A percentile compares a stretch with the other conserved stretches of the same genome.
These are phyloP conservation scores for Pythium aphanidermatum DNA, from an alignment of 352 stramenopile genomes.

Conservation along the genomic window DNA sequence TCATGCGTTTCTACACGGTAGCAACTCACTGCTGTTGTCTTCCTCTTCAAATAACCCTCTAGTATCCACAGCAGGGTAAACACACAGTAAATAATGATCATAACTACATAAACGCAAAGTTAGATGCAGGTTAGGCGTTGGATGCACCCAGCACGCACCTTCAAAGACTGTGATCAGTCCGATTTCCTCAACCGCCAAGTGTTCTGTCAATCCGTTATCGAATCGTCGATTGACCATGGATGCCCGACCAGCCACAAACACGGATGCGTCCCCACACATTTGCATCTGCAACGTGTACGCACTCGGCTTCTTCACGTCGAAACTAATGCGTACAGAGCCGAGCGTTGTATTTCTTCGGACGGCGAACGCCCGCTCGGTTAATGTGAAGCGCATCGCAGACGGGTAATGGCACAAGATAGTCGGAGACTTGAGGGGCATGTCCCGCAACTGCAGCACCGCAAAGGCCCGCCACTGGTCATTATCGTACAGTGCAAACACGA, in stretches of 20 bases:
- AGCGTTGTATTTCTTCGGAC: background rate
- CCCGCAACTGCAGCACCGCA: constrained; percentile 46
- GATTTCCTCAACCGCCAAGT: constrained; percentile 56
- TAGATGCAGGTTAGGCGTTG: background rate
- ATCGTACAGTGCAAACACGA: constrained; percentile 58
- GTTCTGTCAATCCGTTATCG: constrained; percentile 44
- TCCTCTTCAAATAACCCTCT: constrained; percentile 33
- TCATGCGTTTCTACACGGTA: too few species aligned
- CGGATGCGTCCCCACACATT: constrained; percentile 41
- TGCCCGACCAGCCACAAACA: constrained; percentile 36
- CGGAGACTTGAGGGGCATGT: constrained; percentile 47
- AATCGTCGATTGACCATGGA: constrained; percentile 56
- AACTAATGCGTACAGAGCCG: constrained; percentile 5
- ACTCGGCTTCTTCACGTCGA: constrained; percentile 39
- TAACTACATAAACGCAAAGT: constrained; percentile 14
- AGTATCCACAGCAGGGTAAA: constrained; percentile 39
- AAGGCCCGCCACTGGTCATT: constrained; percentile 57
- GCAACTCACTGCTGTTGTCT: constrained; percentile 31
- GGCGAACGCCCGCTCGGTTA: constrained; percentile 19
- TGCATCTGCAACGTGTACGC: constrained; percentile 58
- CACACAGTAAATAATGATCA: constrained; percentile 38
- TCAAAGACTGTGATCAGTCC: constrained; percentile 52
- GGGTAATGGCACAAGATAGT: constrained; percentile 59
- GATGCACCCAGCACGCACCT: constrained; percentile 13
- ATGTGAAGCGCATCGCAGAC: constrained; percentile 34